A percentile compares a stretch with the other conserved stretches of the same genome.
These are phyloP conservation scores for Cardamine resedifolia DNA, from an alignment of 345 rosid genomes.

Conservation along the genomic window DNA sequence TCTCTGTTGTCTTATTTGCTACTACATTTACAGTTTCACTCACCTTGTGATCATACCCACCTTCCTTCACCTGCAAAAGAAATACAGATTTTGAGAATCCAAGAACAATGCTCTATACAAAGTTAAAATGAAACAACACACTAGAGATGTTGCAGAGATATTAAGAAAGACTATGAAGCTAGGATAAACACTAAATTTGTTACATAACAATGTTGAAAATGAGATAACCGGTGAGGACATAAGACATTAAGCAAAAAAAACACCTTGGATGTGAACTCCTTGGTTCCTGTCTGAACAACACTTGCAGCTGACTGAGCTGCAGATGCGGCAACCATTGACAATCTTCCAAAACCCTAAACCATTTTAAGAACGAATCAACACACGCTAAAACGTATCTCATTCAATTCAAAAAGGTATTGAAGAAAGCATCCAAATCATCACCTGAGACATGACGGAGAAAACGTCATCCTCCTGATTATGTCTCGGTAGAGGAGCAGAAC, in stretches of 20 bases:
- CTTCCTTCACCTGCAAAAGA: conserved; percentile 76
- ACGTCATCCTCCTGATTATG: conserved; percentile 68
- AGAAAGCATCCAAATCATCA: conserved; percentile 33
- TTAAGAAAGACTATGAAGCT: neutral
- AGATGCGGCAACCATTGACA: conserved; percentile 83
- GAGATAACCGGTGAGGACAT: neutral
- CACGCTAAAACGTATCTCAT: neutral
- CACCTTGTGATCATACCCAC: conserved; percentile 89
- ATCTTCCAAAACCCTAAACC: conserved; percentile 73
- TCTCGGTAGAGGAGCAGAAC: conserved; percentile 51
- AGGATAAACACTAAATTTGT: neutral
- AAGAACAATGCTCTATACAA: neutral
- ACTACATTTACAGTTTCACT: conserved; percentile 94
- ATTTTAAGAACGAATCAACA: conserved; percentile 28
- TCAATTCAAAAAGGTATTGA: neutral
- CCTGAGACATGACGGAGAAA: conserved; percentile 80
- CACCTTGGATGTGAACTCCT: conserved; percentile 39
- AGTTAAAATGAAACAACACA: neutral
- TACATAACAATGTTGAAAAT: neutral
- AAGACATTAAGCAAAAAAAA: neutral
- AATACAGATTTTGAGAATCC: conserved; percentile 10
- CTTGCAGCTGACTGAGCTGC: conserved; percentile 61
- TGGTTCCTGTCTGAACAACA: conserved; percentile 61
- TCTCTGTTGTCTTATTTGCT: conserved; percentile 80
- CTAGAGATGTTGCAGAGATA: neutral